phyloP scores from a whole-genome alignment of 1,139 yeast species.

The Magnusiomyces magnusii region DNA sequence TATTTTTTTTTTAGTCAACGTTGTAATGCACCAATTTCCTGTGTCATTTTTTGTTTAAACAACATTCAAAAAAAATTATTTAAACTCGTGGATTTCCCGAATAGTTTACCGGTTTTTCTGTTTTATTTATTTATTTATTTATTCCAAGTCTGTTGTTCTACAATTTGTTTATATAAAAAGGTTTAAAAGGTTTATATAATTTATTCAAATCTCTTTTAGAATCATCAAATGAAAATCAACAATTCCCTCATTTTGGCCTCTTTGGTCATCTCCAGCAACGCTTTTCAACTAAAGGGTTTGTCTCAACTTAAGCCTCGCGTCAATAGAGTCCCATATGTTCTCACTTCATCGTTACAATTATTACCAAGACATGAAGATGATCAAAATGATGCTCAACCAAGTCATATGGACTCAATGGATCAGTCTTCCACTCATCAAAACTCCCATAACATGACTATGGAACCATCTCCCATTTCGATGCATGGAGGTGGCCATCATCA shows the following conservation, averaged over 20 bases:
- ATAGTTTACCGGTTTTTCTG: too few species aligned
- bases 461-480: slow-evolving; percentile 31
- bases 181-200: too few species aligned
- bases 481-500: slow-evolving; percentile 24
- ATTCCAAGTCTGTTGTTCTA: too few species aligned
- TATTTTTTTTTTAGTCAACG: too few species aligned
- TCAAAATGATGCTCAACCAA: neutral
- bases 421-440: neutral
- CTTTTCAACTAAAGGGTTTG: neutral
- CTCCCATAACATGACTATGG: slow-evolving; percentile 20
- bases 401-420: neutral
- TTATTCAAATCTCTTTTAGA: too few species aligned
- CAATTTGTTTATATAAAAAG: too few species aligned
- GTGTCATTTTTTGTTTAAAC: too few species aligned
- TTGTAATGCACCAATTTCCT: too few species aligned
- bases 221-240: neutral
- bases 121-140: too few species aligned
- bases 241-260: neutral
- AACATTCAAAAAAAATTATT: too few species aligned
- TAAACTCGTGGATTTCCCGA: too few species aligned
- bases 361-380: neutral
- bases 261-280: neutral
- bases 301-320: neutral
- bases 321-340: neutral
- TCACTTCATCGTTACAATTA: neutral